Percentiles rank a stretch among this genome's conserved stretches.
phyloP scores from a whole-genome alignment of 2,329 filamentous ascomycete genomes.

The Neofusicoccum kwambonambiense region DNA sequence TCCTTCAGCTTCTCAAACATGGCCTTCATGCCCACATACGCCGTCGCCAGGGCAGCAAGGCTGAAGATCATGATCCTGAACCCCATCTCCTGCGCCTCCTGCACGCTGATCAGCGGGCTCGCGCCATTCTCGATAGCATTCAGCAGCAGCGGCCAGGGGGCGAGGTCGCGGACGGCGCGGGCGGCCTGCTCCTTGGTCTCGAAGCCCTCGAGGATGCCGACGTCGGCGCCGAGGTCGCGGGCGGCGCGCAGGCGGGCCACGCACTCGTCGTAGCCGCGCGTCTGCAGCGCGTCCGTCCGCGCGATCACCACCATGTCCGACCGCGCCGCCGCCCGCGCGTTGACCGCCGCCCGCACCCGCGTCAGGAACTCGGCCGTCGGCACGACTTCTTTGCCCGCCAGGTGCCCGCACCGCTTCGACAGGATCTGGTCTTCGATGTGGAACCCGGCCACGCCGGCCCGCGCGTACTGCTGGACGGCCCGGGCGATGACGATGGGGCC shows the following conservation, averaged over 20 bases:
- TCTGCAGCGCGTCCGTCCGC: slow-evolving; percentile 61
- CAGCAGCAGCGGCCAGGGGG: slow-evolving; percentile 52
- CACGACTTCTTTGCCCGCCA: slow-evolving; percentile 62
- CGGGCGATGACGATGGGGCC: slow-evolving; percentile 30
- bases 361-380: slow-evolving; percentile 48
- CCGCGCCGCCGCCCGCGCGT: slow-evolving; percentile 48
- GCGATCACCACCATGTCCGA: slow-evolving; percentile 65
- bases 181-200: slow-evolving; percentile 51
- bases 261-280: slow-evolving; percentile 57
- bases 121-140: slow-evolving; percentile 60
- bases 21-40: slow-evolving; percentile 43
- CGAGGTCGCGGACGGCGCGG: slow-evolving; percentile 47
- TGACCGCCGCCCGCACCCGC: slow-evolving; percentile 56
- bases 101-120: slow-evolving; percentile 53
- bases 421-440: slow-evolving; percentile 65
- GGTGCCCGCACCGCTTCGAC: slow-evolving; percentile 65
- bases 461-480: slow-evolving; percentile 53
- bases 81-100: slow-evolving; percentile 55
- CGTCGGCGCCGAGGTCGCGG: slow-evolving; percentile 57
- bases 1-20: slow-evolving; percentile 41
- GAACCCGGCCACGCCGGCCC: slow-evolving; percentile 57
- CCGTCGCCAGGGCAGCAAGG: slow-evolving; percentile 50
- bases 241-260: slow-evolving; percentile 52
- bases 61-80: slow-evolving; percentile 61
- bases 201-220: slow-evolving; percentile 61